phyloP scores from a whole-genome alignment of 2,329 filamentous ascomycete species.

The Botryotinia globosa region DNA sequence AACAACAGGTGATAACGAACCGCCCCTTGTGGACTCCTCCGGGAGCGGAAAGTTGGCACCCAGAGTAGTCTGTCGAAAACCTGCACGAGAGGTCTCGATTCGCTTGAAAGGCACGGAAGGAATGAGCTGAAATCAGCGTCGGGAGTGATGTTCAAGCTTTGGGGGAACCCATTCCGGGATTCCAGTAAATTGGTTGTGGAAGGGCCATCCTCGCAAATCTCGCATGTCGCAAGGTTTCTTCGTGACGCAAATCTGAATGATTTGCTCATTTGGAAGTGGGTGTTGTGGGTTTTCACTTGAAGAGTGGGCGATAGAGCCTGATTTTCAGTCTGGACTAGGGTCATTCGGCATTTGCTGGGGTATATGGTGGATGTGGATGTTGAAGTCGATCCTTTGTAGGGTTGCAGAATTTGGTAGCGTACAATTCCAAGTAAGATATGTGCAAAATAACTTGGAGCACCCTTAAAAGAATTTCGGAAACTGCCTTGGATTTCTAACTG shows the following conservation, averaged over 20 bases:
- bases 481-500: neutral
- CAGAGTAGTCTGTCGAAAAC: neutral
- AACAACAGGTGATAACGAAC: neutral
- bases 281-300: neutral
- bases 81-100: neutral
- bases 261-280: neutral
- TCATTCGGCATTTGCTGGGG: neutral
- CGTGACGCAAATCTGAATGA: neutral
- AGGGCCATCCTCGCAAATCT: neutral
- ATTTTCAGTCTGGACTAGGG: neutral
- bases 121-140: neutral
- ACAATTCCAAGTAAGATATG: neutral
- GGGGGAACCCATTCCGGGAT: neutral
- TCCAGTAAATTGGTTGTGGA: conserved; percentile 1
- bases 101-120: neutral
- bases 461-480: neutral
- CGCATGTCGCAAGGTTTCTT: neutral
- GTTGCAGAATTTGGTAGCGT: neutral
- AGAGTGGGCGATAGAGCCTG: neutral
- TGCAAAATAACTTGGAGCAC: neutral
- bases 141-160: neutral
- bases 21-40: neutral
- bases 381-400: neutral
- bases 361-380: neutral
- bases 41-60: neutral